Evolutionary conservation across 495 filamentous ascomycete genomes (phyloP), one percentile per base, ranked within the genome.

Genomic region (Aspergillus haitiensis): DNA sequence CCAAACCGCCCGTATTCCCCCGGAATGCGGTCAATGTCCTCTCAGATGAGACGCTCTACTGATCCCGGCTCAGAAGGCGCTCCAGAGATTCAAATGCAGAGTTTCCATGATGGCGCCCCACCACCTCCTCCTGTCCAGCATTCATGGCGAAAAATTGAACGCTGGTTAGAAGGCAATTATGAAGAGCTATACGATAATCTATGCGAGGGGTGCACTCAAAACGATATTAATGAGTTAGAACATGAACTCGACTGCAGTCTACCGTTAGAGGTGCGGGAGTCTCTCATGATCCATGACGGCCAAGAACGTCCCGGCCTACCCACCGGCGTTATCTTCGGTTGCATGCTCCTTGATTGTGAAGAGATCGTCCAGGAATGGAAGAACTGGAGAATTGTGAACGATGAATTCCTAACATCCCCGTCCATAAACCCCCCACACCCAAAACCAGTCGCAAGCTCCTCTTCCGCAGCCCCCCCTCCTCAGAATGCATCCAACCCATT

Each of bases 321-420:
- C 2, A 97, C 94, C 0, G 94, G 94, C 59, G 86, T 97, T 56
- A 84, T 99, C 42, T 98, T 99, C 70, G 83, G 92, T 39, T 86
- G 82, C 67, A 99, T 99, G 94, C 79, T 98, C 46, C 82, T 99
- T 47, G 94, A 99, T 67, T 99, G 94, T 70, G 94, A 99, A 70
- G 94, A 99, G 72, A 97, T 99, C 53, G 87, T 98, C 7, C 90
- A 97, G 73, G 94, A 99, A 73, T 98, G 94, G 90, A 87, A 88
- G 62, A 96, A 97, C 68, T 99, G 94, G 94, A 86, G 88, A 64
- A 85, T 83, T 57, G 94, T 99, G 59, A 95, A 96, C 71, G 84
- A 90, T 52, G 91, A 97, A 69, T 96, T 88, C 67, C 80, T 98
- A 46, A 79, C 80, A 16, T 75, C 81, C 50, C 80, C 83, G 0